Evolutionary conservation across 2,329 filamentous ascomycete species (phyloP).

Genomic region (Aspergillus viridinutans): DNA sequence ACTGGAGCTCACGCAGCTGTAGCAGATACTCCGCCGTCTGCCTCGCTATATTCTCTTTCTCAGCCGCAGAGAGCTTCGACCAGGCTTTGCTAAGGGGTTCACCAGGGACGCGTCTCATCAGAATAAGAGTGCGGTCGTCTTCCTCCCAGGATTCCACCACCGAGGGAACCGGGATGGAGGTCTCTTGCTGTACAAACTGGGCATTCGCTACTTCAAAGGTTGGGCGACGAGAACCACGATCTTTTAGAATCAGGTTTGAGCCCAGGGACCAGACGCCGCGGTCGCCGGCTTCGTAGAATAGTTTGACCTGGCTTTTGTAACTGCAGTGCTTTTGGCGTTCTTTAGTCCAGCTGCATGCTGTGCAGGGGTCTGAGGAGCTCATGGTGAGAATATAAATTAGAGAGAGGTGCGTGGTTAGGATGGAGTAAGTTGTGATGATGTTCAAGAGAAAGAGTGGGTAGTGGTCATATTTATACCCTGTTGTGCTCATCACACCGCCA

Average conservation of each 20-base stretch:
- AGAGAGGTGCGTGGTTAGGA: too few species aligned
- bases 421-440: not conserved
- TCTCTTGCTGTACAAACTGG: conserved; percentile 10
- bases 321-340: conserved; percentile 9
- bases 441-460: too few species aligned
- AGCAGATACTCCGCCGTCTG: conserved; percentile 17
- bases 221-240: conserved; percentile 11
- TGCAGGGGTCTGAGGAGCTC: not conserved
- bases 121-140: conserved; percentile 6
- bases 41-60: conserved; percentile 20
- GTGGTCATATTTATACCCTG: too few species aligned
- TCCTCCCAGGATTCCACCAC: conserved; percentile 1
- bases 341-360: conserved; percentile 17
- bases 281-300: conserved; percentile 21
- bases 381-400: not conserved
- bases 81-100: conserved; percentile 13
- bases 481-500: too few species aligned
- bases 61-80: conserved; percentile 9
- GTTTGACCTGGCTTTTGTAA: conserved; percentile 15
- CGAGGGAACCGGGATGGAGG: conserved; percentile 13
- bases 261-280: conserved; percentile 28
- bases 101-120: conserved; percentile 14
- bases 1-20: conserved; percentile 17
- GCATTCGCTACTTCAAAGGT: conserved; percentile 11
- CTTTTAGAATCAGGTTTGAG: conserved; percentile 28